phyloP scores from a whole-genome alignment of 129 eudicot species.

The Calendula officinalis region DNA sequence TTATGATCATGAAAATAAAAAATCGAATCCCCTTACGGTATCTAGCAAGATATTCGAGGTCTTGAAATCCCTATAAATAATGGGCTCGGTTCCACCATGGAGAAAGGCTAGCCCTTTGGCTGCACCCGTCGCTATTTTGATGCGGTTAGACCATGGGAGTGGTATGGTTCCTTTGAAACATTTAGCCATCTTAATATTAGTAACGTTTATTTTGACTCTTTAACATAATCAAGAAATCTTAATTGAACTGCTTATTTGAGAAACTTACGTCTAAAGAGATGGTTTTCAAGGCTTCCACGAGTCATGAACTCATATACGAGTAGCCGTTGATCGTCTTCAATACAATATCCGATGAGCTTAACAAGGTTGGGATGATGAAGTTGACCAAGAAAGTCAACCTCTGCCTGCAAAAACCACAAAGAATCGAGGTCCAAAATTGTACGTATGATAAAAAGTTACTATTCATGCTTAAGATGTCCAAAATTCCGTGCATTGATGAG shows the following conservation, averaged over 20 bases:
- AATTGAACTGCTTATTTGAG: background rate
- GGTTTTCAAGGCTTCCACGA: constrained; percentile 98
- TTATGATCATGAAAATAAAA: background rate
- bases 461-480: constrained; percentile 7
- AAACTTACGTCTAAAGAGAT: constrained; percentile 87
- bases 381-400: constrained; percentile 92
- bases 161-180: constrained; percentile 81
- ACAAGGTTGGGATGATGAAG: constrained; percentile 98
- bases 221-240: background rate
- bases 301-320: constrained; percentile 96
- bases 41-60: constrained; percentile 95
- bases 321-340: constrained; percentile 88
- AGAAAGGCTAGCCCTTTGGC: constrained; percentile 95
- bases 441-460: background rate
- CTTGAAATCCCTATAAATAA: constrained; percentile 93
- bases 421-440: background rate
- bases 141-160: constrained; percentile 88
- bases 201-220: constrained; percentile 1
- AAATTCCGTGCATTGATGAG: background rate
- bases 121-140: constrained; percentile 94
- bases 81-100: constrained; percentile 85
- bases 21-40: constrained; percentile 42
- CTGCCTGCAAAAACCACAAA: constrained; percentile 59
- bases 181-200: constrained; percentile 24
- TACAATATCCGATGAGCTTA: constrained; percentile 86